A percentile compares a stretch with the other conserved stretches of the same genome.
These are phyloP conservation scores for Fusarium hostae DNA, from an alignment of 2,329 filamentous ascomycete species.

Conservation along the genomic window DNA sequence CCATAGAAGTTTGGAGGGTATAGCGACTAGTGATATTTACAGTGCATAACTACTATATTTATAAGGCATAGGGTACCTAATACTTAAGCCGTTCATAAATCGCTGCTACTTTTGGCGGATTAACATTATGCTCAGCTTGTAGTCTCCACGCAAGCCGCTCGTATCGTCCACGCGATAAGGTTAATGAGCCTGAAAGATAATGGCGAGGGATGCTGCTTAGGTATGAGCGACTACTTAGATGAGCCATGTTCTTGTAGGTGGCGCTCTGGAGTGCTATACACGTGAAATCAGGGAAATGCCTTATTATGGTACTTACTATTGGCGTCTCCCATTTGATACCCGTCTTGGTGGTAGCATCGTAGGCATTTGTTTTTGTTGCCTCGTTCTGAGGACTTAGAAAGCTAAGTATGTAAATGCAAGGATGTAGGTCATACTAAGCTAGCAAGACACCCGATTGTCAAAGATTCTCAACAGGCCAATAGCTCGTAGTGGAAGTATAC, in stretches of 20 bases:
- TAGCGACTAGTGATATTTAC: too few species aligned
- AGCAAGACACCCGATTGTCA: too few species aligned
- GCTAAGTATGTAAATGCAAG: rapidly evolving
- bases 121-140: background rate
- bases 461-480: too few species aligned
- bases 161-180: background rate
- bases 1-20: too few species aligned
- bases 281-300: background rate
- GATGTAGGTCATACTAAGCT: background rate
- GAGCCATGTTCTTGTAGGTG: background rate
- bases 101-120: background rate
- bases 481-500: too few species aligned
- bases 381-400: background rate
- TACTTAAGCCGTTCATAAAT: background rate
- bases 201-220: background rate
- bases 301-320: background rate
- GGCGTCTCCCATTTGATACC: background rate
- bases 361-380: background rate
- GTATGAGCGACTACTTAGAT: background rate
- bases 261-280: background rate
- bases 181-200: background rate
- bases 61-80: background rate
- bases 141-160: background rate
- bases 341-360: background rate
- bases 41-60: background rate